Evolutionary conservation across 2,329 filamentous ascomycete species (phyloP).

Genomic region (Nemania sp.): DNA sequence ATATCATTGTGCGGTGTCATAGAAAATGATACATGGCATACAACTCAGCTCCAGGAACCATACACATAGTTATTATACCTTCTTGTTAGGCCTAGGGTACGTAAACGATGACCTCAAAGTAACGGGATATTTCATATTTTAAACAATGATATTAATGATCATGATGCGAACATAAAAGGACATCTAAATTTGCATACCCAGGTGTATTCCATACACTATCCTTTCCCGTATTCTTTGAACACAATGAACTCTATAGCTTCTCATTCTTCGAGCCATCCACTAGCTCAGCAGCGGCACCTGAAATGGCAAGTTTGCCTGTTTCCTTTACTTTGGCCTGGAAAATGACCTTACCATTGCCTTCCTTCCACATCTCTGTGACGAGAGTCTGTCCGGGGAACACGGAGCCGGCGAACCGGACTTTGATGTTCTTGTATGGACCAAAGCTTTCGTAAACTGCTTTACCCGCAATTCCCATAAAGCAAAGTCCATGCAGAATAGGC

Average conservation of each 20-base stretch:
- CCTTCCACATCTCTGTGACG: constrained; percentile 94
- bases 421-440: constrained; percentile 88
- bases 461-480: constrained; percentile 90
- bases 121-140: too few relatives aligned
- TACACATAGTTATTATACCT: too few relatives aligned
- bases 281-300: constrained; percentile 81
- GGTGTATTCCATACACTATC: constrained; percentile 4
- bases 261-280: constrained; percentile 52
- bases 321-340: constrained; percentile 93
- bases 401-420: constrained; percentile 88
- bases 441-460: constrained; percentile 90
- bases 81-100: too few relatives aligned
- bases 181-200: constrained; percentile 9
- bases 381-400: constrained; percentile 91
- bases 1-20: too few relatives aligned
- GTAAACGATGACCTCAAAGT: too few relatives aligned
- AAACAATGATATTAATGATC: too few relatives aligned
- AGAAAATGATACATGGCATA: too few relatives aligned
- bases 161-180: too few relatives aligned
- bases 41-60: too few relatives aligned
- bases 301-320: constrained; percentile 90
- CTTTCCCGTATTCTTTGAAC: neutral
- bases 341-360: constrained; percentile 72
- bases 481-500: constrained; percentile 96
- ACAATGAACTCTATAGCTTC: constrained; percentile 45